A percentile compares a stretch with the other conserved stretches of the same genome.
phyloP scores from a whole-genome alignment of 495 filamentous ascomycete genomes.

The Choiromyces venosus region DNA sequence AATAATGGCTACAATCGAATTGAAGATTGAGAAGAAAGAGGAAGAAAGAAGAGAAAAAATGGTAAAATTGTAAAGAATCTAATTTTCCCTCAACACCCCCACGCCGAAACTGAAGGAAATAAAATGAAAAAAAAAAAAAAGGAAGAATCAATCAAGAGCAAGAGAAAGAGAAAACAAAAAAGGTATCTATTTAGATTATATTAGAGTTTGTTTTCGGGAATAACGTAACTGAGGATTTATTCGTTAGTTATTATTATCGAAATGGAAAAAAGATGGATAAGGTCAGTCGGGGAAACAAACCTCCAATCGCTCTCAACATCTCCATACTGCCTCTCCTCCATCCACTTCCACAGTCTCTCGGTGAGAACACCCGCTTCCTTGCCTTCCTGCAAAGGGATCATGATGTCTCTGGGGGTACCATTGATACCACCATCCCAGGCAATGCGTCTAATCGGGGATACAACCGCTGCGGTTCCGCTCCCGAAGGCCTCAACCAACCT shows the following conservation, averaged over 20 bases:
- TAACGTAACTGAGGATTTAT: constrained; percentile 1
- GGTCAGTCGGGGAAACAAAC: constrained; percentile 21
- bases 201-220: constrained; percentile 5
- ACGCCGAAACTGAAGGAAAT: not conserved
- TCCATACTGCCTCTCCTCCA: constrained; percentile 89
- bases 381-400: constrained; percentile 48
- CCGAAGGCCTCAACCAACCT: constrained; percentile 88
- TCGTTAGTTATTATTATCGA: not conserved
- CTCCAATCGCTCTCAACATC: constrained; percentile 87
- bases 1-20: not conserved
- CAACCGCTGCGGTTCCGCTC: constrained; percentile 80
- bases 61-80: constrained; percentile 3
- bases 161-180: not conserved
- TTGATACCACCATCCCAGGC: constrained; percentile 74
- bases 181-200: not conserved
- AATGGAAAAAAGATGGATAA: not conserved
- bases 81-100: not conserved
- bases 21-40: not conserved
- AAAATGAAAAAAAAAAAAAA: not conserved
- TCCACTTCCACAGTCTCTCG: constrained; percentile 86
- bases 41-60: not conserved
- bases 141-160: no score
- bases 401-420: constrained; percentile 59
- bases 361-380: constrained; percentile 85
- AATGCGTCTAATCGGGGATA: constrained; percentile 77